Evolutionary conservation across 805 yeast genomes (phyloP), one percentile per base, ranked within the genome.

Genomic region (Candida takata): DNA sequence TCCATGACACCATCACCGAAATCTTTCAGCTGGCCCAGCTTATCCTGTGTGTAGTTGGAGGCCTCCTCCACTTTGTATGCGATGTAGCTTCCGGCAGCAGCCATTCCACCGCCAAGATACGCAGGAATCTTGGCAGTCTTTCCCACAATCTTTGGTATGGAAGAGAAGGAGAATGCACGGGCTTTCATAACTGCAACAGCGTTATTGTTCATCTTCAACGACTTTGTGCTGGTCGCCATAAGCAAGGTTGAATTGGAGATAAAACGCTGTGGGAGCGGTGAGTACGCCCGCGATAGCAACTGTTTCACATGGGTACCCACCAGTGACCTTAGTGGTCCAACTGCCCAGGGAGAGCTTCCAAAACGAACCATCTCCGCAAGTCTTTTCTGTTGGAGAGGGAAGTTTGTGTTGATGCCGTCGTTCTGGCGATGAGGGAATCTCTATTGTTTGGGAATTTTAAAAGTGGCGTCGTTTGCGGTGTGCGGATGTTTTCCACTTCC

Each of bases 31-130:
- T 75, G 66, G 8, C 68, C 65, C 29, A 90, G 48, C 51, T 76
- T 75, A 41, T 83, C 95, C 36, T 68, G 68, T 1, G 95, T 75
- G 48, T 72, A 84, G 26, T 57, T 66, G 1, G 84, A 69, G 1
- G 95, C 95, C 58, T 90, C 94, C 35, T 87, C 94, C 8, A 88
- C 83, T 57, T 92, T 90, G 58, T 88, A 88, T 14, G 88, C 86
- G 33, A 90, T 79, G 54, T 87, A 92, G 3, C 95, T 81, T 1
- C 95, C 95, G 7, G 95, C 95, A 9, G 97, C 97, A 3, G 95
- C 96, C 24, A 87, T 60, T 0, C 95, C 87, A 7, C 95, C 88
- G 2, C 97, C 97, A 0, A 87, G 63, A 43, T 80, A 80, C 0
- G 86, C 90, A 0, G 97, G 96, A 2, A 81, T 57, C 43, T 71